Evolutionary conservation across 2,329 filamentous ascomycete genomes (phyloP).

Genomic region (Paraphaeosphaeria sporulosa): DNA sequence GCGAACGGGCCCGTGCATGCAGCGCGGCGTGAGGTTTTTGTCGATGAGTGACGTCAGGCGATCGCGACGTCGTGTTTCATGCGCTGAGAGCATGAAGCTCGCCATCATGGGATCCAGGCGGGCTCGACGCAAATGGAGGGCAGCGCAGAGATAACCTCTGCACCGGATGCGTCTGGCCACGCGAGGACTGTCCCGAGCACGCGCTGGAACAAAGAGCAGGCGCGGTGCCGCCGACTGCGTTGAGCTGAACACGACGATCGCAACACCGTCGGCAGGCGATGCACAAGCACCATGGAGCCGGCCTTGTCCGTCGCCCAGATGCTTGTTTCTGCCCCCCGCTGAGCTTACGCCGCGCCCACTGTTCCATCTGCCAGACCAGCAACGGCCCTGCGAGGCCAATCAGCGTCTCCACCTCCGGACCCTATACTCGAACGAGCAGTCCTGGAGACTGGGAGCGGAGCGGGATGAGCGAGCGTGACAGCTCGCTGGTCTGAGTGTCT

Average conservation of each 20-base stretch:
- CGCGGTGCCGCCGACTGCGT: background rate
- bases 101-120: background rate
- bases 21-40: background rate
- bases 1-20: background rate
- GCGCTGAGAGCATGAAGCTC: background rate
- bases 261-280: conserved; percentile 1
- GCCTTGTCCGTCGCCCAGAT: conserved; percentile 5
- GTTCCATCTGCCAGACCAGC: background rate
- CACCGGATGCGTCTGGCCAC: background rate
- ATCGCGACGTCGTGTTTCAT: background rate
- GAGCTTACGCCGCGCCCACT: background rate
- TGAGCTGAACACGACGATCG: background rate
- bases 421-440: conserved; percentile 26
- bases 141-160: background rate
- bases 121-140: background rate
- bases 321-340: conserved; percentile 3
- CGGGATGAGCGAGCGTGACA: conserved; percentile 3
- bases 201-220: background rate
- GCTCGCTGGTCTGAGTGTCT: conserved; percentile 15
- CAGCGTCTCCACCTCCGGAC: conserved; percentile 20
- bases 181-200: background rate
- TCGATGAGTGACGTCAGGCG: background rate
- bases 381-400: conserved; percentile 1
- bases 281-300: background rate
- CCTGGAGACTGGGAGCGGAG: conserved; percentile 5